Conservation (phyloP, 1,284 basidiomycete species). For the Austropuccinia psidii region DNA sequence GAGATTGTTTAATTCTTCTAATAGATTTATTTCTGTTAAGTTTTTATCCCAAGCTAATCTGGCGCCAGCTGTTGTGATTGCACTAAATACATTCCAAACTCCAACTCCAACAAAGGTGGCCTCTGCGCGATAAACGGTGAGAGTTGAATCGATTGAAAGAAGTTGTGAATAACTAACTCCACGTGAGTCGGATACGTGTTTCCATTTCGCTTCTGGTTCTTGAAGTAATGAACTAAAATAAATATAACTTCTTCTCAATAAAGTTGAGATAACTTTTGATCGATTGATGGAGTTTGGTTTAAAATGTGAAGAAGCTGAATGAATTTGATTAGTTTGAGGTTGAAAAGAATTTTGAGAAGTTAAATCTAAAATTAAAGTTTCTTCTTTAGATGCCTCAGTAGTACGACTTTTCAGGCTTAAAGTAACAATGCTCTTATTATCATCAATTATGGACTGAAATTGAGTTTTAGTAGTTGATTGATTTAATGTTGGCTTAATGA, state of each 20-base stretch:
- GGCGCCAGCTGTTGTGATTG: slow-evolving; percentile 74
- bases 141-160: slow-evolving; percentile 91
- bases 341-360: slow-evolving; percentile 16
- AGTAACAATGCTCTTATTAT: slow-evolving; percentile 61
- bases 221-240: slow-evolving; percentile 95
- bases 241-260: slow-evolving; percentile 89
- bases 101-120: slow-evolving; percentile 95
- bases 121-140: slow-evolving; percentile 92
- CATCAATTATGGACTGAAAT: slow-evolving; percentile 52
- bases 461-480: slow-evolving; percentile 59
- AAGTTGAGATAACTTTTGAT: slow-evolving; percentile 56
- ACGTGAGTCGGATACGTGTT: slow-evolving; percentile 45
- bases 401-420: slow-evolving; percentile 53
- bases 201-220: slow-evolving; percentile 98
- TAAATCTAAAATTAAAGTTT: slow-evolving; percentile 1
- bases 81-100: slow-evolving; percentile 90
- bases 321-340: slow-evolving; percentile 3
- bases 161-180: slow-evolving; percentile 59
- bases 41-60: slow-evolving; percentile 80
- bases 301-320: not conserved
- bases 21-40: slow-evolving; percentile 70
- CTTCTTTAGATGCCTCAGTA: slow-evolving; percentile 24
- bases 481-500: slow-evolving; percentile 54
- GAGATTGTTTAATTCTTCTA: slow-evolving; percentile 86
- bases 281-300: slow-evolving; percentile 10